A percentile compares a stretch with the other conserved stretches of the same genome.
Evolutionary conservation across 257 asterid species (phyloP).

Genomic region (Voacanga thouarsii): DNA sequence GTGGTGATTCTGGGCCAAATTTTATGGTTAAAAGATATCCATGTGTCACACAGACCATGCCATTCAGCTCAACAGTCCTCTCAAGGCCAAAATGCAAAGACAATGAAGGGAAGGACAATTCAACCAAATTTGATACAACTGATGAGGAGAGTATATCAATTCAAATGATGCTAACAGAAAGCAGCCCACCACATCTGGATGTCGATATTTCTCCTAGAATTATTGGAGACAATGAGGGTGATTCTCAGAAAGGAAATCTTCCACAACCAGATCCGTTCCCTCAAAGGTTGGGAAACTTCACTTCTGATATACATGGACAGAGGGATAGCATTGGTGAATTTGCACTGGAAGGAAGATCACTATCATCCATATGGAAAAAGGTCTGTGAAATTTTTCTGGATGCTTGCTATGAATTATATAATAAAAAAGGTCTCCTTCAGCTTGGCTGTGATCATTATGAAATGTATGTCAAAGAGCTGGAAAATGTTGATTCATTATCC

Average conservation of each 20-base stretch:
- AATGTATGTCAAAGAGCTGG: slow-evolving; percentile 30
- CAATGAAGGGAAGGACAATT: slow-evolving; percentile 39
- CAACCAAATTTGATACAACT: slow-evolving; percentile 31
- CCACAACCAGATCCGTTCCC: slow-evolving; percentile 33
- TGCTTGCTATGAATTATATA: slow-evolving; percentile 48
- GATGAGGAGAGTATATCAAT: slow-evolving; percentile 71
- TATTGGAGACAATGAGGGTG: slow-evolving; percentile 30
- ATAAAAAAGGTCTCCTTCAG: slow-evolving; percentile 56
- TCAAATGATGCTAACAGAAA: slow-evolving; percentile 60
- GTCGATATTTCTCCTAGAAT: slow-evolving; percentile 34
- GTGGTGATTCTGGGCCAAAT: slow-evolving; percentile 80
- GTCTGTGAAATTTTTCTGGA: slow-evolving; percentile 44
- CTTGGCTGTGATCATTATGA: slow-evolving; percentile 66
- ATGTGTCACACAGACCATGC: slow-evolving; percentile 60
- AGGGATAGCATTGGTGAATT: slow-evolving; percentile 65
- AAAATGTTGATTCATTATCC: slow-evolving; percentile 44
- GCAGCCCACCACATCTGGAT: slow-evolving; percentile 62
- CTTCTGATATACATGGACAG: slow-evolving; percentile 29
- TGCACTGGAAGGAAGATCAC: slow-evolving; percentile 63
- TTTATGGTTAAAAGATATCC: slow-evolving; percentile 74
- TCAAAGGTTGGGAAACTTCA: slow-evolving; percentile 30
- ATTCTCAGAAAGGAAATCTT: slow-evolving; percentile 35
- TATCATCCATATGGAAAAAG: slow-evolving; percentile 75
- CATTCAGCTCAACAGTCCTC: slow-evolving; percentile 64
- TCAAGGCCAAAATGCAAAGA: slow-evolving; percentile 34